These are phyloP conservation scores for Echium plantagineum DNA, from an alignment of 257 asterid species.

Conservation along the genomic window DNA sequence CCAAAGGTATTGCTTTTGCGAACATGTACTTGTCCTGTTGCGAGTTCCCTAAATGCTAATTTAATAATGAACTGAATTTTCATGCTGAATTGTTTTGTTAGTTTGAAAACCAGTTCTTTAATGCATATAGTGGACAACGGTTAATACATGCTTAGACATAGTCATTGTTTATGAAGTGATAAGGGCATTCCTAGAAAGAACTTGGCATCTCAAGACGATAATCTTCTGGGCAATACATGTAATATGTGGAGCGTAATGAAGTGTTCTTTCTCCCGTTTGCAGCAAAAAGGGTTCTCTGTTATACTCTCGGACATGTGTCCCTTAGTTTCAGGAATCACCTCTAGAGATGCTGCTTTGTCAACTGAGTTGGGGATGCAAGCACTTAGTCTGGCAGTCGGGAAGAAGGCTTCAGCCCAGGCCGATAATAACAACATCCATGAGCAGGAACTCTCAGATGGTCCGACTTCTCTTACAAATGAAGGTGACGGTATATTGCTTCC, in stretches of 20 bases:
- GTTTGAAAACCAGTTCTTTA: not conserved
- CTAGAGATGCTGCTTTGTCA: conserved; percentile 73
- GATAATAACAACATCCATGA: conserved; percentile 13
- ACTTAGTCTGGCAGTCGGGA: conserved; percentile 62
- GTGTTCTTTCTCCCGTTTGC: conserved; percentile 17
- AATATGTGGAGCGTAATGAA: not conserved
- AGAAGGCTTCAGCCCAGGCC: conserved; percentile 17
- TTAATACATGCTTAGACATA: not conserved
- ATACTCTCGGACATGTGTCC: conserved; percentile 94
- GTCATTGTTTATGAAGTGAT: not conserved
- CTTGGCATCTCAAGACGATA: not conserved
- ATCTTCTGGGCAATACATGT: not conserved
- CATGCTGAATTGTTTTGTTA: not conserved
- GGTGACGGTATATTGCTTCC: conserved; percentile 31
- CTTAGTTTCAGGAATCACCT: conserved; percentile 68
- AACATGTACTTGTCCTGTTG: not conserved
- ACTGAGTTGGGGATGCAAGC: conserved; percentile 76
- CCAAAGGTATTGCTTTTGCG: conserved; percentile 38
- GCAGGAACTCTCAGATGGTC: conserved; percentile 7
- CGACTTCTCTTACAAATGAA: conserved; percentile 10
- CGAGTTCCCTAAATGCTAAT: too few species aligned
- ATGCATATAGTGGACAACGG: not conserved
- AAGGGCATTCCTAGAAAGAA: not conserved
- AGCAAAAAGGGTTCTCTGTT: conserved; percentile 71
- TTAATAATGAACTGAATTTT: not conserved